These are phyloP conservation scores for Entoloma clypeatum DNA, from an alignment of 1,284 basidiomycete genomes.

Conservation along the genomic window DNA sequence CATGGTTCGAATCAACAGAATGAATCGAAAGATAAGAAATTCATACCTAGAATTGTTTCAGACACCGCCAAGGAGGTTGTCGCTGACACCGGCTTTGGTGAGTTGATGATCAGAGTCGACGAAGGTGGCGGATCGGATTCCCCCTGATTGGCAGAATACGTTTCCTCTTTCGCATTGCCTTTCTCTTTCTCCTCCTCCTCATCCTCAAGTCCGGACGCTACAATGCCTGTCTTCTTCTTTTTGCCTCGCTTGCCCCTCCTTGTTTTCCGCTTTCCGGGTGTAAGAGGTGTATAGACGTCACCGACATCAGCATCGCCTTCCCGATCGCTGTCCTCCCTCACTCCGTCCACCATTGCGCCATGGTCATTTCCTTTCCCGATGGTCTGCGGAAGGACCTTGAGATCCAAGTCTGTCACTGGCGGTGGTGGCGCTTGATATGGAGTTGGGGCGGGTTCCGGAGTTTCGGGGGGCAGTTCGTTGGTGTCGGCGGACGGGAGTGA, in stretches of 20 bases:
- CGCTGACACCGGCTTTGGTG: constrained; percentile 22
- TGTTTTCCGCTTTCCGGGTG: constrained; percentile 43
- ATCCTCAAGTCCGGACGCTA: constrained; percentile 17
- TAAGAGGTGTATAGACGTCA: constrained; percentile 34
- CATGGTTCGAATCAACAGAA: background rate
- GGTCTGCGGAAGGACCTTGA: background rate
- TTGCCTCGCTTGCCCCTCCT: constrained; percentile 42
- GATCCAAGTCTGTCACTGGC: constrained; percentile 4
- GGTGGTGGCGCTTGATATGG: no score
- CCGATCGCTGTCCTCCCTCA: constrained; percentile 56
- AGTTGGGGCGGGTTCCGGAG: constrained; percentile 3
- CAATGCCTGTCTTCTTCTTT: constrained; percentile 40
- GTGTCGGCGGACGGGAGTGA: background rate
- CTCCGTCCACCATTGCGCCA: constrained; percentile 23
- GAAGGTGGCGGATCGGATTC: constrained; percentile 12
- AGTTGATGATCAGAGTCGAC: constrained; percentile 31
- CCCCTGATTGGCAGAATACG: constrained; percentile 11
- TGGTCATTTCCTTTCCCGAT: background rate
- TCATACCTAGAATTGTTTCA: constrained; percentile 74
- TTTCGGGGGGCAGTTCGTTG: background rate
- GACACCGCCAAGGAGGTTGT: constrained; percentile 59
- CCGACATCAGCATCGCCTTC: constrained; percentile 49
- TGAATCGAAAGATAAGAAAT: background rate
- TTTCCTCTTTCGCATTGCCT: constrained; percentile 8
- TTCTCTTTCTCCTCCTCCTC: constrained; percentile 22